Conservation (phyloP, 73 alveolate species). For the Tetrahymena malaccensis region DNA sequence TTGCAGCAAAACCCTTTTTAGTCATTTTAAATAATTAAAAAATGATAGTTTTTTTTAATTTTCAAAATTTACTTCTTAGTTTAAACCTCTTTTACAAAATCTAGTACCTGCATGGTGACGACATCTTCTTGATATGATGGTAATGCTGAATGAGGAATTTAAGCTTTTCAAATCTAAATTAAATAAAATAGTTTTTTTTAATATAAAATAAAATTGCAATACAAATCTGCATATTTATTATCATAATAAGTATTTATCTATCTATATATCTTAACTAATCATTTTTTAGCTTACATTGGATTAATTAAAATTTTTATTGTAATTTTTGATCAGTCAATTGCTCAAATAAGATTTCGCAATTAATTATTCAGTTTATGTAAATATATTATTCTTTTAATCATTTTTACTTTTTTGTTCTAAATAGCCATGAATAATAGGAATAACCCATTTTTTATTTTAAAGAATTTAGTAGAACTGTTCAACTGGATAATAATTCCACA, state of each 20-base stretch:
- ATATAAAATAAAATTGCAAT: not conserved
- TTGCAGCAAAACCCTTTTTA: slow-evolving; percentile 69
- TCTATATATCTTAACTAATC: too few relatives aligned
- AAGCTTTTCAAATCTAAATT: slow-evolving; percentile 37
- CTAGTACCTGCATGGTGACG: slow-evolving; percentile 90
- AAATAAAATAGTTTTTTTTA: not conserved
- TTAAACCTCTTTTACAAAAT: slow-evolving; percentile 85
- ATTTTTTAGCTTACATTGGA: too few relatives aligned
- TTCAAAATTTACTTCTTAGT: slow-evolving; percentile 44
- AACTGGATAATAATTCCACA: slow-evolving; percentile 84
- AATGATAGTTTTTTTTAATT: not conserved
- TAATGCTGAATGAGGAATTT: slow-evolving; percentile 35
- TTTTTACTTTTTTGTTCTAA: slow-evolving; percentile 40
- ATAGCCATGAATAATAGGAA: slow-evolving; percentile 88
- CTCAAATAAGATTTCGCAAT: too few relatives aligned
- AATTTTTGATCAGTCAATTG: too few relatives aligned
- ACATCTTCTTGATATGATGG: slow-evolving; percentile 70
- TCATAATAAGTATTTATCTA: too few relatives aligned
- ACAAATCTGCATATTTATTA: too few relatives aligned
- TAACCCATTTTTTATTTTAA: slow-evolving; percentile 74
- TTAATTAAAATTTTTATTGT: too few relatives aligned
- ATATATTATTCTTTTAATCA: not conserved
- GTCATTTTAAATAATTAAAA: not conserved
- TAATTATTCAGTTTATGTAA: too few relatives aligned
- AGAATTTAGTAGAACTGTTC: slow-evolving; percentile 50